Percentiles rank a stretch among this genome's conserved stretches.
Evolutionary conservation across 2,329 filamentous ascomycete species (phyloP).

Genomic region (Penicillium thymicola): DNA sequence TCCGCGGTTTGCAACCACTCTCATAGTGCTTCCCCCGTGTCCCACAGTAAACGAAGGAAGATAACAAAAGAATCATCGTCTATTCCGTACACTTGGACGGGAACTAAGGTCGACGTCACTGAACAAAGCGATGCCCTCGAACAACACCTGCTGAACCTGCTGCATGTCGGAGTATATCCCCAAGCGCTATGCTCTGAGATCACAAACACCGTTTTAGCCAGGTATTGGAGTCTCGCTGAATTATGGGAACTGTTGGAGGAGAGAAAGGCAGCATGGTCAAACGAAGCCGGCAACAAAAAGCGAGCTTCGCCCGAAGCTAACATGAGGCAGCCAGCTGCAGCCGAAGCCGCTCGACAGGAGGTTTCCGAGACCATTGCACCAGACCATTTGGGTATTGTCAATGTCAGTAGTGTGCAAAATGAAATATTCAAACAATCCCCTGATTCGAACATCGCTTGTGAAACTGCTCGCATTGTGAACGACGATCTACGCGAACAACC

Average conservation of each 20-base stretch:
- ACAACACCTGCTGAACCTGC: constrained; percentile 10
- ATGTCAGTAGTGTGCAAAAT: neutral
- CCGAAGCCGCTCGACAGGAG: neutral
- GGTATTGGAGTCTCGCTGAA: constrained; percentile 25
- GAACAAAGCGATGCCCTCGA: constrained; percentile 1
- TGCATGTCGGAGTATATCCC: constrained; percentile 16
- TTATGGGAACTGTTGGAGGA: constrained; percentile 20
- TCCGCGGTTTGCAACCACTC: no score
- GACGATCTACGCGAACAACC: neutral
- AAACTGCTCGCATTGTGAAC: neutral
- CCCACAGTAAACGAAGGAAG: neutral
- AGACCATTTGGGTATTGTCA: neutral
- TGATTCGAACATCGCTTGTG: neutral
- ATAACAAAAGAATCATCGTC: neutral
- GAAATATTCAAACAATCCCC: neutral
- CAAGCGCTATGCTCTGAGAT: neutral
- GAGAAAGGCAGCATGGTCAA: constrained; percentile 15
- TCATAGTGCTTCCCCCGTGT: neutral
- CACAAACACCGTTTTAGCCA: neutral
- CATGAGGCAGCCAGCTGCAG: neutral
- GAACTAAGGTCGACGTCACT: neutral
- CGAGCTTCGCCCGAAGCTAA: neutral
- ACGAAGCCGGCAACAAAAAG: neutral
- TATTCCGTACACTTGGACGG: constrained; percentile 14
- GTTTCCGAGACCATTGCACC: neutral